Base-by-base conservation (phyloP, 2,329 filamentous ascomycete species). In the Arthroderma uncinatum region DNA sequence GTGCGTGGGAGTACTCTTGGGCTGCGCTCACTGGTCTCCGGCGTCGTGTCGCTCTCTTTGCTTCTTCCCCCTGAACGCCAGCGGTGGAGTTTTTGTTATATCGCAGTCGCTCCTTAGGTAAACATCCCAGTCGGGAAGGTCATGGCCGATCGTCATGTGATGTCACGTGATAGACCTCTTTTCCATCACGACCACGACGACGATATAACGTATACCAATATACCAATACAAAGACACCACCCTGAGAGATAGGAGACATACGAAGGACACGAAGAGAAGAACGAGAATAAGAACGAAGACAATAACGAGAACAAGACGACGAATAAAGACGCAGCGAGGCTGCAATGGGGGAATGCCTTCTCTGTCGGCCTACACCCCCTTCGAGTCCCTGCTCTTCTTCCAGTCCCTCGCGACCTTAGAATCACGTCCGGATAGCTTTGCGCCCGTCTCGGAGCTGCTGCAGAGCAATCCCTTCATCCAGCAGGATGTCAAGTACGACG, bases 361-460 rank as follows among this genome's bases (percentile, higher is more conserved):
- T 71, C 68, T 78, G 72, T 79, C 82, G 68, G 77, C 79, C 67
- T 91, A 93, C 74, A 92, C 89, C 68, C 82, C 85, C 64, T 86
- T 94, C 77, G 90, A 95, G 79, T 87, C 85, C 68, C 80, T 94
- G 61, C 81, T 93, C 63, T 80, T 95, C 67, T 92, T 93, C 75
- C 88, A 92, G 73, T 85, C 85, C 60, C 79, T 94, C 62, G 79
- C 83, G 63, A 77, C 78, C 64, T 79, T 87, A 71, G 86, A 86
- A 67, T 76, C 83, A 62, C 80, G 83, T 63, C 75, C 82, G 55
- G 71, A 78, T 60, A 82, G 81, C 68, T 93, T 94, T 74, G 74
- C 75, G 66, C 79, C 78, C 64, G 87, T 93, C 61, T 90, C 89
- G 58, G 80, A 86, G 62, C 74, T 85, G 59, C 81, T 97, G 61